Percentiles rank a stretch among this genome's conserved stretches.
Evolutionary conservation across 1,284 basidiomycete species (phyloP).

Genomic region (Clitocybe nebularis): DNA sequence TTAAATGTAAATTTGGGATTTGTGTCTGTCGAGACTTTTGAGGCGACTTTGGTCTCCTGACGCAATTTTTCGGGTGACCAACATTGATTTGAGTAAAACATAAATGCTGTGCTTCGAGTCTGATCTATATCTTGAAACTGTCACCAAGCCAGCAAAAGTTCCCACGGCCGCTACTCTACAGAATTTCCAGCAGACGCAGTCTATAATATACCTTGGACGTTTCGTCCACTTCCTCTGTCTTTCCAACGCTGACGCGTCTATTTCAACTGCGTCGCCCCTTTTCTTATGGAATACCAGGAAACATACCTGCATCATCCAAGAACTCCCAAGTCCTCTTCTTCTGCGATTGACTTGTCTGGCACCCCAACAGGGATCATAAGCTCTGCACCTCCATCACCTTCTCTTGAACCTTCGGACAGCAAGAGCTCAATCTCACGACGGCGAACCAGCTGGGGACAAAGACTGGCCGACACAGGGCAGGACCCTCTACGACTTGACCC

Average conservation of each 20-base stretch:
- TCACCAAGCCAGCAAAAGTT: too few species aligned
- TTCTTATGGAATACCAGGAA: slow-evolving; percentile 22
- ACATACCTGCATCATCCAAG: slow-evolving; percentile 22
- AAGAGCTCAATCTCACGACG: slow-evolving; percentile 39
- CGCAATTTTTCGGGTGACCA: too few species aligned
- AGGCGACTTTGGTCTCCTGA: neutral
- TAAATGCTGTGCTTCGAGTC: too few species aligned
- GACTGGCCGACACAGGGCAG: slow-evolving; percentile 34
- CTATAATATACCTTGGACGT: too few species aligned
- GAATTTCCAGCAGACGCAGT: too few species aligned
- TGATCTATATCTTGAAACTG: too few species aligned
- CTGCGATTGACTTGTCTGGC: slow-evolving; percentile 52
- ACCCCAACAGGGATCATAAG: slow-evolving; percentile 39
- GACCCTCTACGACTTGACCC: slow-evolving; percentile 39
- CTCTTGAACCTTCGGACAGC: slow-evolving; percentile 43
- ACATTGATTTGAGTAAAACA: too few species aligned
- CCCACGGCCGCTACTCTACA: slow-evolving; percentile 1
- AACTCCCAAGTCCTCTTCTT: slow-evolving; percentile 39
- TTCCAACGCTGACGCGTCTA: slow-evolving; percentile 15
- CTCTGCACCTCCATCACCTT: slow-evolving; percentile 45
- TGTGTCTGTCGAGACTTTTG: too few species aligned
- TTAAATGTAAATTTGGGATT: too few species aligned
- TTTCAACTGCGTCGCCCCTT: too few species aligned
- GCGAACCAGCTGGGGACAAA: slow-evolving; percentile 53
- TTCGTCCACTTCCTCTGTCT: slow-evolving; percentile 5